These are phyloP conservation scores for Ustilago curta DNA, from an alignment of 1,284 basidiomycete genomes.

Conservation along the genomic window DNA sequence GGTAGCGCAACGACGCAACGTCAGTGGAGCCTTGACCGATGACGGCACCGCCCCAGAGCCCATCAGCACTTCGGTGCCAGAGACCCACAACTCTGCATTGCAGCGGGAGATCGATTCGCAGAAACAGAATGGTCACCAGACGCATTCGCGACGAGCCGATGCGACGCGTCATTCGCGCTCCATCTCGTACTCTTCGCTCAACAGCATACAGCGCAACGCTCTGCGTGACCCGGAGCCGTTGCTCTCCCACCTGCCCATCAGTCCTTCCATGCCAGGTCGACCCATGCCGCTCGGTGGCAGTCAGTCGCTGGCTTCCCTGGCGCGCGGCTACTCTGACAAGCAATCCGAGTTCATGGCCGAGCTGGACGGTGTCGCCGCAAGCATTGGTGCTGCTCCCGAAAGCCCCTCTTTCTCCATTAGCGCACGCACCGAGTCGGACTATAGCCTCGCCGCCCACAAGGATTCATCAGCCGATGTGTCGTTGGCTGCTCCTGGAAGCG, in stretches of 20 bases:
- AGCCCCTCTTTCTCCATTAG: conserved; percentile 59
- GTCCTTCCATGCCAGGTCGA: conserved; percentile 34
- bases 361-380: conserved; percentile 31
- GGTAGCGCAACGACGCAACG: conserved; percentile 26
- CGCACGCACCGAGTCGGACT: conserved; percentile 55
- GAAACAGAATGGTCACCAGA: conserved; percentile 11
- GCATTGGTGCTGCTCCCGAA: conserved; percentile 34
- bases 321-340: conserved; percentile 32
- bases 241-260: conserved; percentile 33
- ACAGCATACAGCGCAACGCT: conserved; percentile 35
- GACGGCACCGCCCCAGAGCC: conserved; percentile 33
- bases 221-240: conserved; percentile 26
- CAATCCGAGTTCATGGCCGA: conserved; percentile 43
- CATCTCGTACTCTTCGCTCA: conserved; percentile 62
- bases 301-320: conserved; percentile 41
- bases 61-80: conserved; percentile 23
- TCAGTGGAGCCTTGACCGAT: conserved; percentile 42
- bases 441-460: conserved; percentile 34
- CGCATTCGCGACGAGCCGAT: conserved; percentile 19
- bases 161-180: conserved; percentile 57
- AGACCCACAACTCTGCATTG: conserved; percentile 22
- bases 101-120: conserved; percentile 8
- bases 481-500: conserved; percentile 17
- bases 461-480: conserved; percentile 24
- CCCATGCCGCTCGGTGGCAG: conserved; percentile 32